Percentiles rank a stretch among this genome's conserved stretches.
These are phyloP conservation scores for Boletus tomentosulus DNA, from an alignment of 768 basidiomycete genomes.

Conservation along the genomic window DNA sequence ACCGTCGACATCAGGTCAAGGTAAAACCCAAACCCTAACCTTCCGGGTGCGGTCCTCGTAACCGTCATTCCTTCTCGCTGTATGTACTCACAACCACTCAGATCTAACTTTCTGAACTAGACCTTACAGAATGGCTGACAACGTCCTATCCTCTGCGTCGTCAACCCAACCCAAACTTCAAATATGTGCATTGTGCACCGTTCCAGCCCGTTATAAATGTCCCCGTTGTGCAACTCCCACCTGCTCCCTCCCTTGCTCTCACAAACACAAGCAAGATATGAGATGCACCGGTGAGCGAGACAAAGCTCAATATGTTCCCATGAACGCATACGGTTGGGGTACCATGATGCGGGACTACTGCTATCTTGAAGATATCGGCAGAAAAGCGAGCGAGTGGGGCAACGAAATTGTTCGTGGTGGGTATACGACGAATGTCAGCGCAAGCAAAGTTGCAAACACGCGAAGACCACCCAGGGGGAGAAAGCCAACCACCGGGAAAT, in stretches of 20 bases:
- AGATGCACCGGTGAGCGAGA: slow-evolving; percentile 72
- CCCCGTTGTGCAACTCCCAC: slow-evolving; percentile 69
- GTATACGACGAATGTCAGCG: slow-evolving; percentile 32
- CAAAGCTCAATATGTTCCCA: slow-evolving; percentile 67
- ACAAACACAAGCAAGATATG: slow-evolving; percentile 56
- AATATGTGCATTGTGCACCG: slow-evolving; percentile 49
- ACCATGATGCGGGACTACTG: slow-evolving; percentile 87
- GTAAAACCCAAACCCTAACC: not conserved
- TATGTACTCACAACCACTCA: too few relatives aligned
- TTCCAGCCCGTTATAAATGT: slow-evolving; percentile 67
- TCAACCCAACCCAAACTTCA: slow-evolving; percentile 18
- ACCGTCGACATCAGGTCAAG: slow-evolving; percentile 17
- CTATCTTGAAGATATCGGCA: slow-evolving; percentile 78
- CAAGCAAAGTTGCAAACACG: slow-evolving; percentile 14
- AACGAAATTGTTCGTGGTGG: slow-evolving; percentile 63
- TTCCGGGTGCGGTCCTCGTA: too few relatives aligned
- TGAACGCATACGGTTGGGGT: slow-evolving; percentile 83
- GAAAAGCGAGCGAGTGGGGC: slow-evolving; percentile 74
- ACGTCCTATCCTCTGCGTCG: slow-evolving; percentile 7
- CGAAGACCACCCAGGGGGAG: slow-evolving; percentile 23
- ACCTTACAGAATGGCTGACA: slow-evolving; percentile 7
- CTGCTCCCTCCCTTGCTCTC: slow-evolving; percentile 70
- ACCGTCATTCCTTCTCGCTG: too few relatives aligned
- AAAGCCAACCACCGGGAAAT: slow-evolving; percentile 32
- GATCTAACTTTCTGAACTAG: not conserved